Evolutionary conservation across 139 green algal genomes (phyloP), one percentile per base, ranked within the genome.

Genomic region (Ettlia oleoabundans): DNA sequence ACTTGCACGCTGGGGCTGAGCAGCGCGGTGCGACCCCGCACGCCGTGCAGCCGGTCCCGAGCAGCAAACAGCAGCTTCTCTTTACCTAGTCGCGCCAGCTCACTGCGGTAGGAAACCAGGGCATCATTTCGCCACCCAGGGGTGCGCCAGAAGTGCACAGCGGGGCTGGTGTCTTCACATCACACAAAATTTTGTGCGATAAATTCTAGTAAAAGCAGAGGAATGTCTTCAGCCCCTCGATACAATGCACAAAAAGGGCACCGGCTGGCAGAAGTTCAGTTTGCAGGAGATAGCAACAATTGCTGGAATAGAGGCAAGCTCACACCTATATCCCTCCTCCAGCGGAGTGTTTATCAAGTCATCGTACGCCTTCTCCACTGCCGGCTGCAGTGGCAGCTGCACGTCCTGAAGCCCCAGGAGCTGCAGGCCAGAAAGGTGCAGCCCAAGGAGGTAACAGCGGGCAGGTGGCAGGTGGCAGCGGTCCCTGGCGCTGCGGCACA

Each of bases 1-100:
- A 80, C 58, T 53, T 78, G 52, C 32, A 87, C 63, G 28, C 68
- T 77, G 2, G 80, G 76, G n/a, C 85, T 64, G 7, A 86, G 42
- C 51, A 86, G 63, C n/a, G 63, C 55, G 6, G 64, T 67, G 0
- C 87, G 58, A 13, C 53, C 68, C 13, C 79, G 83, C 21, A 55
- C 66, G 5, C 43, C 67, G 24, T 86, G 84, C 33, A 93, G 30
- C 0, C 88, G 81, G 19, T 85, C 68, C 1, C 79, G 80, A 24
- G 83, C 88, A 38, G 83, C 84, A 22, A 89, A 75, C 37, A 95
- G 83, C 47, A 95, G 64, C 70, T 91, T 82, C 6, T 81, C 41
- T 40, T 88, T 90, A 35, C 85, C 78, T 24, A 76, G 67, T 19
- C 52, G 70, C 4, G 82, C 85, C 21, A 80, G 71, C 71, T 78